Evolutionary conservation across 306 rosid species (phyloP), one percentile per base, ranked within the genome.

Genomic region (Gynostemma pentaphyllum): DNA sequence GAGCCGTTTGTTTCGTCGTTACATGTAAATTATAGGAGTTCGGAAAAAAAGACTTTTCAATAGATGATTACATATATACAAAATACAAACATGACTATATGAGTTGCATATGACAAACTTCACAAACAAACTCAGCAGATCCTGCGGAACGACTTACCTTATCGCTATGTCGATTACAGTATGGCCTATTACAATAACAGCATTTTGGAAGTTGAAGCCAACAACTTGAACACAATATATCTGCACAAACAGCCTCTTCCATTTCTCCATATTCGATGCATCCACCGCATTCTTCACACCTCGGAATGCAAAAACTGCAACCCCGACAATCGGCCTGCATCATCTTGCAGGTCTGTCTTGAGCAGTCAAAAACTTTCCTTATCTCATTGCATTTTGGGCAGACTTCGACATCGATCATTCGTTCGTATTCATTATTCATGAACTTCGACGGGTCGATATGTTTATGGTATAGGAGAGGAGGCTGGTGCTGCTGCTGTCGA

Each of bases 171-270:
- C 64, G 81, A 67, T 49, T 84, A 24, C 98, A 92, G 21, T 86
- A 86, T 18, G 98, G 87, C 73, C 75, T 86, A 78, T 88, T 85
- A 70, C 98, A 92, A 66, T 72, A 79, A 66, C 68, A 76, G 72
- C 96, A 92, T 67, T 92, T 88, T 9, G 96, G 95, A 72, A 82
- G 84, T 50, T 19, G 65, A 26, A 86, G 83, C 95, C 96, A 88
- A 67, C 98, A 92, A 39, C 73, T 56, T 39, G 73, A 60, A 49
- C 98, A 86, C 72, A 88, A 56, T 27, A 22, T 15, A 66, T 82
- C 88, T 62, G 47, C 77, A 73, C 98, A 88, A 5, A 78, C 87
- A 71, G 76, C 64, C 27, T 75, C 88, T 66, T 83, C 96, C 24
- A 39, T 10, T 74, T 78, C 85, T 48, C 74, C 75, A 5, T 14